These are phyloP conservation scores for Arthroderma sp. DNA, from an alignment of 2,329 filamentous ascomycete genomes.

Conservation along the genomic window DNA sequence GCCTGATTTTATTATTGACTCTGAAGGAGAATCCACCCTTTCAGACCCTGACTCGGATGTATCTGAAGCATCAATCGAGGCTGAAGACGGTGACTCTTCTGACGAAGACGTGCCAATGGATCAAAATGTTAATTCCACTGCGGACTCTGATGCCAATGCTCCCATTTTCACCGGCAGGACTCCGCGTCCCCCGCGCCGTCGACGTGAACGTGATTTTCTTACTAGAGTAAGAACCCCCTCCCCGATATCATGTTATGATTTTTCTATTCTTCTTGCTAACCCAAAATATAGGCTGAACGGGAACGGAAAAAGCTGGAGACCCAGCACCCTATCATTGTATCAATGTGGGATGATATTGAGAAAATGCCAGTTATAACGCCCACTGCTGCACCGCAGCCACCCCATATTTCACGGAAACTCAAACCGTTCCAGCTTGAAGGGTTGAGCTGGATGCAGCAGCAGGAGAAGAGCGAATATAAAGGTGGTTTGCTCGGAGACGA, in stretches of 20 bases:
- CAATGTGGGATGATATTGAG: constrained; percentile 73
- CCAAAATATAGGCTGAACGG: constrained; percentile 23
- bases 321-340: constrained; percentile 63
- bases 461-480: constrained; percentile 74
- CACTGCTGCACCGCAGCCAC: constrained; percentile 55
- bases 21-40: too few species aligned
- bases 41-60: too few species aligned
- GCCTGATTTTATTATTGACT: too few species aligned
- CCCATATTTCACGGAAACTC: constrained; percentile 64
- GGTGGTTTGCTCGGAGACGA: constrained; percentile 90
- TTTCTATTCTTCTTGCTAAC: too few species aligned
- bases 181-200: too few species aligned
- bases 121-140: too few species aligned
- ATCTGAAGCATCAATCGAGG: too few species aligned
- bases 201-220: background rate
- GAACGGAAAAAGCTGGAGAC: constrained; percentile 57
- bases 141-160: too few species aligned
- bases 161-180: too few species aligned
- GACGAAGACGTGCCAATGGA: too few species aligned
- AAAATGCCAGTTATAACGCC: constrained; percentile 53
- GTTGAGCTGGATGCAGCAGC: constrained; percentile 82
- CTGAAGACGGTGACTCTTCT: too few species aligned
- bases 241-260: too few species aligned
- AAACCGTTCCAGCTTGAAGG: constrained; percentile 93
- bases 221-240: constrained; percentile 2